Evolutionary conservation across 2,329 filamentous ascomycete species (phyloP).

Genomic region (Botrytis pseudocinerea): DNA sequence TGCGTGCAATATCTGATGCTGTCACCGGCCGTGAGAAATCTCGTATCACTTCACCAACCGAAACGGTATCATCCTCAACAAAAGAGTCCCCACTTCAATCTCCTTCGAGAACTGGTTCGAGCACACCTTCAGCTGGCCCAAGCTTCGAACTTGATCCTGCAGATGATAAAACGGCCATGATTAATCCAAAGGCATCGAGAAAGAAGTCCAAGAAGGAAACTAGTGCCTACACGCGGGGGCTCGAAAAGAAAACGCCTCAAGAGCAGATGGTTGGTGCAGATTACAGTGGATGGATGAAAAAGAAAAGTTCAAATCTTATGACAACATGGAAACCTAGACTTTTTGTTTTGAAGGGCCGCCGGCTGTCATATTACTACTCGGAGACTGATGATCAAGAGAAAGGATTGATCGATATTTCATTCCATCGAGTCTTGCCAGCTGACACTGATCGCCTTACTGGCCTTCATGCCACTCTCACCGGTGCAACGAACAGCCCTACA

Average conservation of each 20-base stretch:
- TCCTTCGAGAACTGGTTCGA: constrained; percentile 75
- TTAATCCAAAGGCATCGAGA: constrained; percentile 49
- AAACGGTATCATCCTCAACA: constrained; percentile 45
- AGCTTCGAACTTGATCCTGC: constrained; percentile 81
- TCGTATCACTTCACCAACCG: constrained; percentile 52
- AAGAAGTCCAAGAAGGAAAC: constrained; percentile 91
- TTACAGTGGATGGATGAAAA: constrained; percentile 99
- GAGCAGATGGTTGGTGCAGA: constrained; percentile 86
- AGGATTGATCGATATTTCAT: constrained; percentile 95
- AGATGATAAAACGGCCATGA: constrained; percentile 58
- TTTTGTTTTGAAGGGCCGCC: constrained; percentile 90
- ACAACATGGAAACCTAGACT: constrained; percentile 95
- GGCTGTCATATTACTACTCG: constrained; percentile 93
- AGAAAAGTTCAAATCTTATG: constrained; percentile 94
- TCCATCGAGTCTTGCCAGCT: constrained; percentile 92
- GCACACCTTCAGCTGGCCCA: constrained; percentile 62
- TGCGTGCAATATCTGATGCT: constrained; percentile 84
- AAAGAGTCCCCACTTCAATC: constrained; percentile 60
- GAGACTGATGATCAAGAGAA: constrained; percentile 91
- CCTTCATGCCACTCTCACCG: constrained; percentile 87
- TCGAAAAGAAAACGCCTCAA: constrained; percentile 76
- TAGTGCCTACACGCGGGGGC: constrained; percentile 85
- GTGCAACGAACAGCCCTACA: constrained; percentile 69
- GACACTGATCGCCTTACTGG: constrained; percentile 89
- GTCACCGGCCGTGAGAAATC: constrained; percentile 55